Percentiles rank a stretch among this genome's conserved stretches.
Evolutionary conservation across 352 stramenopile genomes (phyloP).

Genomic region (Blastocystis sp.): DNA sequence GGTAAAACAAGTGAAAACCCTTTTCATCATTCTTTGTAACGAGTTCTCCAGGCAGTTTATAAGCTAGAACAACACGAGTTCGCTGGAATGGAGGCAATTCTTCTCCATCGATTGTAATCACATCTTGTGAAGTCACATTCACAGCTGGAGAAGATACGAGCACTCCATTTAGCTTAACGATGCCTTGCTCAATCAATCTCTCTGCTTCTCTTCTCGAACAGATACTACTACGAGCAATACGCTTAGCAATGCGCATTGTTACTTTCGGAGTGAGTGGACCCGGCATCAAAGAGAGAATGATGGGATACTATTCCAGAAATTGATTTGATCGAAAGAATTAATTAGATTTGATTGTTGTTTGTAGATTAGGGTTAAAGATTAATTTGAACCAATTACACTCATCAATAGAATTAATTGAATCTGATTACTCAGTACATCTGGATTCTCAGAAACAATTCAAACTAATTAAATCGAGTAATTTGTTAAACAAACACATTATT

Average conservation of each 20-base stretch:
- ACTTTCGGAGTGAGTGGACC: not conserved
- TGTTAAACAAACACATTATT: constrained; percentile 44
- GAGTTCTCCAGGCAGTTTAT: constrained; percentile 76
- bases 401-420: not conserved
- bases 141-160: constrained; percentile 67
- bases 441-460: no score
- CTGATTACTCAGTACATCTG: not conserved
- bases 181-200: constrained; percentile 72
- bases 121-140: constrained; percentile 69
- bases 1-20: not conserved
- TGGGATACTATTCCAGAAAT: not conserved
- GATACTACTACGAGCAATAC: constrained; percentile 74
- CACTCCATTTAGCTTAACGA: constrained; percentile 74
- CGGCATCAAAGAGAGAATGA: not conserved
- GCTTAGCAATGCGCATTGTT: constrained; percentile 73
- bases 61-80: constrained; percentile 74
- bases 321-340: not conserved
- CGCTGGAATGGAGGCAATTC: constrained; percentile 67
- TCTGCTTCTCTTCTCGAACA: constrained; percentile 77
- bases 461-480: not conserved
- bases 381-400: not conserved
- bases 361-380: not conserved
- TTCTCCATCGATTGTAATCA: constrained; percentile 70
- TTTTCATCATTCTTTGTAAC: constrained; percentile 60
- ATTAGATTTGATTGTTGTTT: not conserved